Percentiles rank a stretch among this genome's conserved stretches.
phyloP scores from a whole-genome alignment of 2,329 filamentous ascomycete species.

The Xylariaceae sp. region DNA sequence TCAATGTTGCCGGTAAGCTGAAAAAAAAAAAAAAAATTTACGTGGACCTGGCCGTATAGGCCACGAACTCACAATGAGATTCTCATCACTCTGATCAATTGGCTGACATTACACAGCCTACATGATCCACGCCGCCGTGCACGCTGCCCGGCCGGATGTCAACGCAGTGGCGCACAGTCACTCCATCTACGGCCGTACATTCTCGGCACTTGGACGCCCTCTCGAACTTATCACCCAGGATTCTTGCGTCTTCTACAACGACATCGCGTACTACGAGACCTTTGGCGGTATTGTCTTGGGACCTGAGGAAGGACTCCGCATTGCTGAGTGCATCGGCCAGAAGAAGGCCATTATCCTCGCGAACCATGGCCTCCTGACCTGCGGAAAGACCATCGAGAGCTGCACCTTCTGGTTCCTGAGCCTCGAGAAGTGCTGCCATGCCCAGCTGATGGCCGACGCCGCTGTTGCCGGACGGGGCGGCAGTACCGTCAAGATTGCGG shows the following conservation, averaged over 20 bases:
- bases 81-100: not conserved
- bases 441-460: slow-evolving; percentile 50
- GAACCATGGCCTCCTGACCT: slow-evolving; percentile 51
- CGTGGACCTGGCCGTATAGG: not conserved
- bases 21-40: not conserved
- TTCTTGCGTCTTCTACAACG: slow-evolving; percentile 54
- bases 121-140: slow-evolving; percentile 50
- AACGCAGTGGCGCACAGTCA: slow-evolving; percentile 51
- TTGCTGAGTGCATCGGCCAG: slow-evolving; percentile 42
- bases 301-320: slow-evolving; percentile 44
- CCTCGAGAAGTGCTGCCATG: slow-evolving; percentile 44
- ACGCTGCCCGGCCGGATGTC: slow-evolving; percentile 49
- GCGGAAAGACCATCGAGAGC: slow-evolving; percentile 44
- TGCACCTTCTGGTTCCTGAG: slow-evolving; percentile 51
- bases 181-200: slow-evolving; percentile 49
- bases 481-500: slow-evolving; percentile 59
- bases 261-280: slow-evolving; percentile 38
- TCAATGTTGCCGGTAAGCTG: slow-evolving; percentile 30
- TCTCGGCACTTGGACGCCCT: slow-evolving; percentile 54
- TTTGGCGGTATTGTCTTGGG: slow-evolving; percentile 50
- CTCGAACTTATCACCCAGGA: slow-evolving; percentile 63
- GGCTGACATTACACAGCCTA: slow-evolving; percentile 30
- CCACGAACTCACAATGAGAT: not conserved
- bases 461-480: slow-evolving; percentile 57
- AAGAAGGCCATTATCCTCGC: slow-evolving; percentile 49